Evolutionary conservation across 371 early-diverging fungal species (phyloP), one percentile per base, ranked within the genome.

Genomic region (Mucor irregularis): DNA sequence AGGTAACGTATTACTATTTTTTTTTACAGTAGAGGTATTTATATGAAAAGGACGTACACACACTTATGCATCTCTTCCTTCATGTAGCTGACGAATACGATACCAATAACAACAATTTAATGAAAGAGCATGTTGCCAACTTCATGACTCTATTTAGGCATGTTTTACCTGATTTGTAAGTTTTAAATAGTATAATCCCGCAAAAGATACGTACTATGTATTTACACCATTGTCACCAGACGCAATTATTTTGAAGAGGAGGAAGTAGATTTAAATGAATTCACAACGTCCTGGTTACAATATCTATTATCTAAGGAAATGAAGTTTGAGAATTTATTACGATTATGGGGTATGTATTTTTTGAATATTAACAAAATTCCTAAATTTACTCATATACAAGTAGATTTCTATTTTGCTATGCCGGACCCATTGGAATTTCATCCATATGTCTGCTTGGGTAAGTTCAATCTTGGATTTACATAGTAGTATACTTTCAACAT

Each of bases 211-310:
- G n/a, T n/a, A n/a, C n/a, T n/a, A n/a, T 35, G 22, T 25, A 11
- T 35, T 49, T 48, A 49, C 44, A 17, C 37, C 19, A 39, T 30
- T 35, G 45, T 21, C 21, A 16, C n/a, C 44, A 68, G 69, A 21
- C 80, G 86, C 61, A 89, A 83, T 62, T 91, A 90, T 70, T 92
- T 94, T 73, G 91, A 93, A 67, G 95, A 94, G 50, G 95, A 94
- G 54, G 93, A 94, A 64, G 90, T 94, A 21, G 84, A 90, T 40
- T 73, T 90, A 39, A 83, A 87, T 58, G 93, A 91, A 48, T 92
- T 90, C 84, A 87, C 87, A 7, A 79, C 90, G 14, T 87, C 90
- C 10, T 92, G 93, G 87, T 76, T 94, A 43, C 85, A 82, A 49
- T 80, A 76, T 57, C 60, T 92, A 19, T 62, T 94, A 30, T 78